phyloP scores from a whole-genome alignment of 192 early-diverging fungal genomes.

The Umbelopsis sp. region DNA sequence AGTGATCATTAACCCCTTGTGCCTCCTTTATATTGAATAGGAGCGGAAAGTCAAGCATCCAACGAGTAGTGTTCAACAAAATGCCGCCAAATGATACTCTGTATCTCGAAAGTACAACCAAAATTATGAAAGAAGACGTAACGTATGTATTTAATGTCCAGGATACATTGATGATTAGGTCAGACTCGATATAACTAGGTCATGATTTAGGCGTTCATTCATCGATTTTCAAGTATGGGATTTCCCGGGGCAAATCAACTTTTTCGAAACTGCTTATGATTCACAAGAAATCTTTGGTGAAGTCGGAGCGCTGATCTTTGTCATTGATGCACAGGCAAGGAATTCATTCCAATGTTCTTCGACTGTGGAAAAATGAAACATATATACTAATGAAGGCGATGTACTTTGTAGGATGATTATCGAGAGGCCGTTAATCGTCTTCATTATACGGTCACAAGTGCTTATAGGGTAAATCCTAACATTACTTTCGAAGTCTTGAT shows the following conservation, averaged over 20 bases:
- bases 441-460: conserved; percentile 69
- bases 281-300: conserved; percentile 67
- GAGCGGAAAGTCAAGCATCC: conserved; percentile 86
- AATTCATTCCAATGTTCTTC: neutral
- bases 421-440: conserved; percentile 75
- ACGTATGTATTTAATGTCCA: conserved; percentile 44
- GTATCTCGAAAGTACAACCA: conserved; percentile 79
- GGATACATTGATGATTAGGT: neutral
- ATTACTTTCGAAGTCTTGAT: conserved; percentile 94
- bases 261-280: conserved; percentile 70
- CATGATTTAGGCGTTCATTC: conserved; percentile 55
- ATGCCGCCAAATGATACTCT: conserved; percentile 87
- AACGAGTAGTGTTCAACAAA: conserved; percentile 85
- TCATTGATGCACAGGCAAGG: conserved; percentile 90
- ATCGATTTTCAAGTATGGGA: conserved; percentile 91
- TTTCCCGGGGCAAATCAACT: conserved; percentile 88
- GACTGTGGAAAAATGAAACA: neutral
- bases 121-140: conserved; percentile 69
- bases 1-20: neutral
- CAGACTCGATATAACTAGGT: neutral
- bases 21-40: conserved; percentile 35
- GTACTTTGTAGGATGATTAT: conserved; percentile 68
- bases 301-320: conserved; percentile 83
- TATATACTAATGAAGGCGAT: conserved; percentile 5
- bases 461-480: conserved; percentile 77